Evolutionary conservation across 352 stramenopile species (phyloP).

Genomic region (Phytophthora pistaciae): DNA sequence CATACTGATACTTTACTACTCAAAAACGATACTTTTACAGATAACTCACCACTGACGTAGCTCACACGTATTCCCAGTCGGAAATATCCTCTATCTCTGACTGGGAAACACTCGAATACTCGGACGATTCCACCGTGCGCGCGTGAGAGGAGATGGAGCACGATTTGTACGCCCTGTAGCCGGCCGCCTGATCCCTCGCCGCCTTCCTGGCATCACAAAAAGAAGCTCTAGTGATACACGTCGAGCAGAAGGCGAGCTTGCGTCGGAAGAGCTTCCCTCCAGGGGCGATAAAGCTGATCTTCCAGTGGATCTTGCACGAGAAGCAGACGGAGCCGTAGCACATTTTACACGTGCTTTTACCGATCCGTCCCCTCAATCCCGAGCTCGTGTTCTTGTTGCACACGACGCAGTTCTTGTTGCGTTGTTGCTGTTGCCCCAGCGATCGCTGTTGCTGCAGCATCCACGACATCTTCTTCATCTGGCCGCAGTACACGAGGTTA

Average conservation of each 20-base stretch:
- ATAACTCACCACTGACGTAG: no score
- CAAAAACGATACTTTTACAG: background rate
- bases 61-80: background rate
- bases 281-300: slow-evolving; percentile 30
- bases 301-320: slow-evolving; percentile 27
- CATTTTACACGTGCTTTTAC: slow-evolving; percentile 21
- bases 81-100: background rate
- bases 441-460: slow-evolving; percentile 11
- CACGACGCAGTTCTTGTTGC: slow-evolving; percentile 3
- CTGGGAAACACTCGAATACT: background rate
- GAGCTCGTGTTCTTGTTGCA: slow-evolving; percentile 17
- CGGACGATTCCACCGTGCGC: background rate
- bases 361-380: slow-evolving; percentile 22
- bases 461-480: slow-evolving; percentile 44
- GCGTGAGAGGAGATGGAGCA: background rate
- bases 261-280: slow-evolving; percentile 23
- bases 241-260: slow-evolving; percentile 38
- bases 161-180: background rate
- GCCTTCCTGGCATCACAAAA: slow-evolving; percentile 14
- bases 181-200: slow-evolving; percentile 2
- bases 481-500: slow-evolving; percentile 30
- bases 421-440: slow-evolving; percentile 11
- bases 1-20: no score
- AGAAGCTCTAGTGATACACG: slow-evolving; percentile 25
- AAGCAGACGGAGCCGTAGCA: slow-evolving; percentile 29